Conservation (phyloP, 2,329 filamentous ascomycete species). For the Aphanocladium album region DNA sequence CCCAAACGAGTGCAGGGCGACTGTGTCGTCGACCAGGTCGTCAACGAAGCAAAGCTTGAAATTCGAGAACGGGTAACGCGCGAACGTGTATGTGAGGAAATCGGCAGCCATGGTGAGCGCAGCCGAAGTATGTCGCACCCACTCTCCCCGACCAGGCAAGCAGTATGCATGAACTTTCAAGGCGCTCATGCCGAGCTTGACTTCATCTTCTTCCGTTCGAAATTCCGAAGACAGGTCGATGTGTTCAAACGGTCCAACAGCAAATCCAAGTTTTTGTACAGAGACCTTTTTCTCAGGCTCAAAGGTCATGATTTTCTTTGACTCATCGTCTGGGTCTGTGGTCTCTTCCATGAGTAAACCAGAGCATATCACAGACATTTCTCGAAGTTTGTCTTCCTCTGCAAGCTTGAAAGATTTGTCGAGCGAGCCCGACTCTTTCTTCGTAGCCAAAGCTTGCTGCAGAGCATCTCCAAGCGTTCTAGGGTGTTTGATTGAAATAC, state of each 20-base stretch:
- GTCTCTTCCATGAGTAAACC: constrained; percentile 83
- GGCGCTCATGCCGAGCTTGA: constrained; percentile 81
- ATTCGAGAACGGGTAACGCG: constrained; percentile 83
- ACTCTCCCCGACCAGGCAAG: constrained; percentile 73
- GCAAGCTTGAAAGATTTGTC: constrained; percentile 42
- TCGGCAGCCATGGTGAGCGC: constrained; percentile 85
- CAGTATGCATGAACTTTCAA: constrained; percentile 90
- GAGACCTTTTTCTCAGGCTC: constrained; percentile 69
- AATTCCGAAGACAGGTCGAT: constrained; percentile 82
- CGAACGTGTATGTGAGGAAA: constrained; percentile 81
- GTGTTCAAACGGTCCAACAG: constrained; percentile 90
- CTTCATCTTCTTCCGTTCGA: constrained; percentile 84
- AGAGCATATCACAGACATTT: constrained; percentile 87
- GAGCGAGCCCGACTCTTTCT: constrained; percentile 28
- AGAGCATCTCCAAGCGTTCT: constrained; percentile 78
- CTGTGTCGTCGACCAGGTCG: constrained; percentile 71
- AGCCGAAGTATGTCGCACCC: constrained; percentile 81
- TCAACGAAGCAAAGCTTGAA: constrained; percentile 96
- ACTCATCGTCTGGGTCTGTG: constrained; percentile 68
- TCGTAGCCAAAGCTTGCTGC: constrained; percentile 41
- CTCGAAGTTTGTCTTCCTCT: constrained; percentile 80
- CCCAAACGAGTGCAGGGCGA: constrained; percentile 75
- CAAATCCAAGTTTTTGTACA: constrained; percentile 87
- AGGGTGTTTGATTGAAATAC: constrained; percentile 79
- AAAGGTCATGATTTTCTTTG: constrained; percentile 85